Evolutionary conservation across 2,329 filamentous ascomycete genomes (phyloP), one percentile per base, ranked within the genome.

Genomic region (Diaporthe australafricana): DNA sequence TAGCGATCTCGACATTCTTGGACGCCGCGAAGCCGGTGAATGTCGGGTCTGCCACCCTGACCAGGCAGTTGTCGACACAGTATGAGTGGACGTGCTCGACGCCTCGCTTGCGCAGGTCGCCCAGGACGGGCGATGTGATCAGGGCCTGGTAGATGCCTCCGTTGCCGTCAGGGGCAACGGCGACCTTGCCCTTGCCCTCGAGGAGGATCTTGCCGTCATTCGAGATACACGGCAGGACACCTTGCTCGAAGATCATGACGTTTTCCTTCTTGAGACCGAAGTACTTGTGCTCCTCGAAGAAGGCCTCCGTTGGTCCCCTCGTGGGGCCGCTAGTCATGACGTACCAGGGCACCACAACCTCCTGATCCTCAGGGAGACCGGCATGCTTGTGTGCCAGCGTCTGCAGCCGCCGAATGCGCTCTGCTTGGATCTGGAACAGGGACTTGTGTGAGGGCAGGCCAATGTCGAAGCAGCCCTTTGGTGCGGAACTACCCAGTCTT

Each of bases 301-400:
- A 99, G 74, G 93, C 87, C 86, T 98, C 93, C n/a, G 96, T 99
- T 50, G 95, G 94, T 74, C 90, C 91, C 76, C 95, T 90, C 9
- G 96, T 99, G 56, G 96, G 96, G 5, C 96, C 96, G 79, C 94
- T 98, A 78, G 96, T 99, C 96, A 99, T 99, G 83, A 99, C 94
- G 84, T 99, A 99, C 96, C 96, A 99, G 16, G 96, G 96, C 52
- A 98, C 91, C 40, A 92, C 87, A 53, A 90, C 90, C 69, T 86
- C 86, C 74, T 83, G 82, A 62, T 85, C 86, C 73, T 84, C 75
- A 20, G 75, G 76, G 40, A 74, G 86, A 71, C 88, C 88, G 68
- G 89, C 86, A 80, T 92, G 90, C 82, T 93, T 91, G 77, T 91
- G 88, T 53, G 96, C 95, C 75, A 98, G 86, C 78, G 91, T 84